Percentiles rank a stretch among this genome's conserved stretches.
Conservation (phyloP, 192 early-diverging fungal genomes). For the Coemansia sp. region DNA sequence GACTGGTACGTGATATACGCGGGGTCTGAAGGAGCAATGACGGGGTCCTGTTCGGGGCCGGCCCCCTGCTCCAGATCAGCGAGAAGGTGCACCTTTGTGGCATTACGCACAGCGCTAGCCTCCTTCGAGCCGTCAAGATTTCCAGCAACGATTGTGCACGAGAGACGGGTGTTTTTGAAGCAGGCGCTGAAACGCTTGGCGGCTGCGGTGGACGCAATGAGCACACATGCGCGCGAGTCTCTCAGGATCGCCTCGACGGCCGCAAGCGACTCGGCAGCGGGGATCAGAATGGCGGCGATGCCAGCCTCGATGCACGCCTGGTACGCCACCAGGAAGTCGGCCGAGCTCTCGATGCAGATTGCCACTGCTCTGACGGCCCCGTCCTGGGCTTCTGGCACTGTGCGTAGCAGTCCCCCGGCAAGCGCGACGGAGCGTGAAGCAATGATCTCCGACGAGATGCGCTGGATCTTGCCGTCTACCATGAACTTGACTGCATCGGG, state of each 20-base stretch:
- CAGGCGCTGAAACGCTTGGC: constrained; percentile 7
- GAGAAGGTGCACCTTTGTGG: constrained; percentile 11
- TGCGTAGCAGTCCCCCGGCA: constrained; percentile 22
- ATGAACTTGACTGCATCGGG: constrained; percentile 14
- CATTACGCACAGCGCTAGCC: constrained; percentile 12
- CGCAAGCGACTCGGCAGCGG: constrained; percentile 9
- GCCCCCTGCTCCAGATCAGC: constrained; percentile 29
- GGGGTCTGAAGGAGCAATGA: constrained; percentile 20
- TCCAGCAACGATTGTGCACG: constrained; percentile 18
- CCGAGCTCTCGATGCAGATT: constrained; percentile 23
- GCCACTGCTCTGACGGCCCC: constrained; percentile 4
- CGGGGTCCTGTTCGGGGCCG: constrained; percentile 18
- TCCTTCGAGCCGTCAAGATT: constrained; percentile 25
- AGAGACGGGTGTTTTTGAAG: constrained; percentile 10
- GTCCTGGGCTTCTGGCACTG: not conserved
- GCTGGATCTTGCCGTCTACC: constrained; percentile 12
- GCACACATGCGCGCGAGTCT: constrained; percentile 18
- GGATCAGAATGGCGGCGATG: constrained; percentile 33
- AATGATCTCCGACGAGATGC: constrained; percentile 12
- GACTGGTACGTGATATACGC: constrained; percentile 40
- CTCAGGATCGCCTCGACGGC: constrained; percentile 19
- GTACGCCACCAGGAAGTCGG: constrained; percentile 34
- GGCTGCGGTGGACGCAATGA: constrained; percentile 29
- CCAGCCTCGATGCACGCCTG: constrained; percentile 48
- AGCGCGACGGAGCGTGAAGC: constrained; percentile 16